phyloP scores from a whole-genome alignment of 2,329 filamentous ascomycete species.

The Pseudogymnoascus sp. region DNA sequence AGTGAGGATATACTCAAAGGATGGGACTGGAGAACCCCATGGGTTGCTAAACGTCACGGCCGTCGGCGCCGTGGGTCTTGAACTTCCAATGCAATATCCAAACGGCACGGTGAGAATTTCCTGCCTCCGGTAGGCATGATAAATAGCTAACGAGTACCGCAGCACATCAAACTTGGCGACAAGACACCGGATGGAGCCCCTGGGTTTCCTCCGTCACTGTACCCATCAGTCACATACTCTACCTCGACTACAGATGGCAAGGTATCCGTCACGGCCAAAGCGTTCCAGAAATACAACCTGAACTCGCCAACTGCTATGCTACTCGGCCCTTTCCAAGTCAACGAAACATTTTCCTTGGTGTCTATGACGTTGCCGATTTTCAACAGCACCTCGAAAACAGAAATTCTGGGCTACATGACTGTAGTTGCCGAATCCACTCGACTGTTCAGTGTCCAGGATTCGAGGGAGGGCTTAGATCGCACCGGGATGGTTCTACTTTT shows the following conservation, averaged over 20 bases:
- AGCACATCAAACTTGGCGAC: conserved; percentile 47
- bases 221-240: conserved; percentile 69
- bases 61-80: conserved; percentile 41
- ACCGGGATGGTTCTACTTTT: conserved; percentile 66
- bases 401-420: conserved; percentile 78
- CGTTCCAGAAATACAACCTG: conserved; percentile 32
- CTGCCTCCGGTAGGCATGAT: background rate
- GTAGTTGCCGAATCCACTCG: conserved; percentile 63
- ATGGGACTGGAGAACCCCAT: conserved; percentile 47
- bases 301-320: conserved; percentile 53
- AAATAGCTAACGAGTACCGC: background rate
- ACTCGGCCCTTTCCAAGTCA: conserved; percentile 65
- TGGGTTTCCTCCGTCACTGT: conserved; percentile 68
- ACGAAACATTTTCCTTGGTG: conserved; percentile 65
- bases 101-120: conserved; percentile 40
- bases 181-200: conserved; percentile 36
- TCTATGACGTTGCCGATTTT: conserved; percentile 77
- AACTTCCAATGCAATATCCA: conserved; percentile 52
- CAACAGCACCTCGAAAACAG: conserved; percentile 51
- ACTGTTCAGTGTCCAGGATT: conserved; percentile 54
- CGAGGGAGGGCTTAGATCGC: conserved; percentile 61
- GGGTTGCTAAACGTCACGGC: conserved; percentile 61
- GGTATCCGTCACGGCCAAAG: conserved; percentile 11
- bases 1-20: conserved; percentile 64
- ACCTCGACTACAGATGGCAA: conserved; percentile 1